A percentile compares a stretch with the other conserved stretches of the same genome.
These are phyloP conservation scores for Tetramitus jugosus DNA, from an alignment of 208 protist species.

Conservation along the genomic window DNA sequence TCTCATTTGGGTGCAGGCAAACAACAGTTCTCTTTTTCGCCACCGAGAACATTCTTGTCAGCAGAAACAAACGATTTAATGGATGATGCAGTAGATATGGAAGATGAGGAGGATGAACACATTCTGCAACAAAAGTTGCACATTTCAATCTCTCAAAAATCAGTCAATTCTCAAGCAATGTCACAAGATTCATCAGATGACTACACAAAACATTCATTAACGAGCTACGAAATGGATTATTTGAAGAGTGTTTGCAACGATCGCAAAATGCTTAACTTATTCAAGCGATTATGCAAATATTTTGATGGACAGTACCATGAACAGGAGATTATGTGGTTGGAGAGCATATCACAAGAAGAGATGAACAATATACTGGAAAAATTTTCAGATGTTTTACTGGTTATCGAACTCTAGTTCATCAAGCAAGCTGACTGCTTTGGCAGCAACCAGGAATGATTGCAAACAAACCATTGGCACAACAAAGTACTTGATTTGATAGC, in stretches of 20 bases:
- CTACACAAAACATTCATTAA: background rate
- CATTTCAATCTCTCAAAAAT: background rate
- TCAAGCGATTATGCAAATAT: background rate
- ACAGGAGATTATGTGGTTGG: background rate
- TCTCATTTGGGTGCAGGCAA: background rate
- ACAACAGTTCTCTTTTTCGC: too few relatives aligned
- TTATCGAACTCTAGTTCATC: background rate
- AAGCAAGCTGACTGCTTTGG: too few relatives aligned
- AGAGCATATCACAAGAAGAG: background rate
- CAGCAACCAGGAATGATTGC: too few relatives aligned
- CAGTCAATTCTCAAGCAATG: background rate
- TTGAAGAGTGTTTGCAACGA: constrained; percentile 5
- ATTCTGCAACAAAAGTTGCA: background rate
- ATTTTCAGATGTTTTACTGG: background rate
- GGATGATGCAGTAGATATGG: background rate
- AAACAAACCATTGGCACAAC: too few relatives aligned
- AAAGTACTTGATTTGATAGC: too few relatives aligned
- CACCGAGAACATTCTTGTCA: too few relatives aligned
- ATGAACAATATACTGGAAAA: background rate
- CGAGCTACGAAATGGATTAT: background rate
- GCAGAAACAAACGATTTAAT: background rate
- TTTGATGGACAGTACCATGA: constrained; percentile 2
- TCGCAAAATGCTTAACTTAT: background rate
- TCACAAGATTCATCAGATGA: too few relatives aligned
- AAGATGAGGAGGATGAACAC: background rate